Evolutionary conservation across 2,329 filamentous ascomycete genomes (phyloP).

Genomic region (Aurifilum marmelostoma): DNA sequence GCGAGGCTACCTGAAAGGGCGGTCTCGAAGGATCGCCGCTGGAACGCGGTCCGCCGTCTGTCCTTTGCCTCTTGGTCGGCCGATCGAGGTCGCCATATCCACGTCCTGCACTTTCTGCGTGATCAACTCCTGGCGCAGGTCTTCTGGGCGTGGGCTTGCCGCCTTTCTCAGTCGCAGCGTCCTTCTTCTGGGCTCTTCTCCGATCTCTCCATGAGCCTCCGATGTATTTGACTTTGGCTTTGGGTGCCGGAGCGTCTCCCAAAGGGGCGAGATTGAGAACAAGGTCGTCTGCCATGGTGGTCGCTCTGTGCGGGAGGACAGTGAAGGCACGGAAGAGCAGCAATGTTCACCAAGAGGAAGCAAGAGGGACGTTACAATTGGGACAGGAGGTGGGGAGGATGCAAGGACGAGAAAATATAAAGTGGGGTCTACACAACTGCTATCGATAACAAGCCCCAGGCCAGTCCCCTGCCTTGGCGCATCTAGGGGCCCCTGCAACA

Average conservation of each 20-base stretch:
- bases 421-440: background rate
- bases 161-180: constrained; percentile 12
- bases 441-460: constrained; percentile 5
- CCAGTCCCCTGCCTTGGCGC: background rate
- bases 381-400: background rate
- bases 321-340: background rate
- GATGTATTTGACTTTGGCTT: constrained; percentile 25
- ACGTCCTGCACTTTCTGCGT: constrained; percentile 44
- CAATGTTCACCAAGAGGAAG: background rate
- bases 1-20: constrained; percentile 75
- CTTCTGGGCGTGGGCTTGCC: constrained; percentile 15
- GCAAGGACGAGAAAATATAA: constrained; percentile 11
- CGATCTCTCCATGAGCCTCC: constrained; percentile 28
- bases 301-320: background rate
- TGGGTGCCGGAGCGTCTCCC: constrained; percentile 3
- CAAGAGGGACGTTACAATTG: background rate
- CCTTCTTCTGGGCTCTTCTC: constrained; percentile 26
- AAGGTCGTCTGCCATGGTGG: constrained; percentile 25
- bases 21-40: constrained; percentile 37
- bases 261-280: constrained; percentile 28
- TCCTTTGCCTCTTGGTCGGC: constrained; percentile 37
- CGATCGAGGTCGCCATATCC: constrained; percentile 34
- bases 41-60: constrained; percentile 33
- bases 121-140: constrained; percentile 1
- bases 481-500: background rate